These are phyloP conservation scores for Barnettozyma siamensis DNA, from an alignment of 805 yeast species.

Conservation along the genomic window DNA sequence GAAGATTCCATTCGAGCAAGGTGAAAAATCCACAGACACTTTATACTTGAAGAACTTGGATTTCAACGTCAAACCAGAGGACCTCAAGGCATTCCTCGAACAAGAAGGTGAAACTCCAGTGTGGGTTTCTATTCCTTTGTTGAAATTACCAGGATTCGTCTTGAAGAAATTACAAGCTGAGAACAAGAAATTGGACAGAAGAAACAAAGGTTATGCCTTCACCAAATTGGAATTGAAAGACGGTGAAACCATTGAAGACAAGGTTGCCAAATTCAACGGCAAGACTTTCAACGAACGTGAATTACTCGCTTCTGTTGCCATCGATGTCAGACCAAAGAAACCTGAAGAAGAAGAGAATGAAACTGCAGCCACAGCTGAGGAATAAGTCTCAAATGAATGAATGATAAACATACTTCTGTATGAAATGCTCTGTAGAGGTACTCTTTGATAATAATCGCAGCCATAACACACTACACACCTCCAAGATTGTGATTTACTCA, in stretches of 20 bases:
- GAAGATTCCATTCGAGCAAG: constrained; percentile 31
- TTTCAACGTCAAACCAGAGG: constrained; percentile 51
- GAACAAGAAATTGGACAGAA: constrained; percentile 40
- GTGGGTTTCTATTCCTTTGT: constrained; percentile 56
- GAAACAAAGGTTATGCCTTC: constrained; percentile 60
- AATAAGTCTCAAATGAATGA: constrained; percentile 4
- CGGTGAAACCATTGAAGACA: constrained; percentile 49
- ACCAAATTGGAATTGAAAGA: constrained; percentile 37
- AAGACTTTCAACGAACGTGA: constrained; percentile 58
- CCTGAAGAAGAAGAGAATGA: constrained; percentile 24
- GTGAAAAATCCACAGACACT: constrained; percentile 42
- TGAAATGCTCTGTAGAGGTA: no score
- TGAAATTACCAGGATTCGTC: constrained; percentile 39
- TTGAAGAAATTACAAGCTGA: constrained; percentile 38
- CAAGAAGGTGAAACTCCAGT: constrained; percentile 42
- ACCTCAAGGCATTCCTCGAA: constrained; percentile 44
- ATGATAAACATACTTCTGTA: no score
- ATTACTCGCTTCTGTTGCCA: constrained; percentile 66
- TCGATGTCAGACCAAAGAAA: constrained; percentile 42
- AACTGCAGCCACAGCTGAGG: constrained; percentile 8
- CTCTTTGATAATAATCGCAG: no score
- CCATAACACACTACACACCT: no score
- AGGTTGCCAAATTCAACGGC: constrained; percentile 65
- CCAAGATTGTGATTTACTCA: no score
- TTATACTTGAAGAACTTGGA: constrained; percentile 59